Base-by-base conservation (phyloP, 2,329 filamentous ascomycete genomes). In the Aspergillus fumigatus region DNA sequence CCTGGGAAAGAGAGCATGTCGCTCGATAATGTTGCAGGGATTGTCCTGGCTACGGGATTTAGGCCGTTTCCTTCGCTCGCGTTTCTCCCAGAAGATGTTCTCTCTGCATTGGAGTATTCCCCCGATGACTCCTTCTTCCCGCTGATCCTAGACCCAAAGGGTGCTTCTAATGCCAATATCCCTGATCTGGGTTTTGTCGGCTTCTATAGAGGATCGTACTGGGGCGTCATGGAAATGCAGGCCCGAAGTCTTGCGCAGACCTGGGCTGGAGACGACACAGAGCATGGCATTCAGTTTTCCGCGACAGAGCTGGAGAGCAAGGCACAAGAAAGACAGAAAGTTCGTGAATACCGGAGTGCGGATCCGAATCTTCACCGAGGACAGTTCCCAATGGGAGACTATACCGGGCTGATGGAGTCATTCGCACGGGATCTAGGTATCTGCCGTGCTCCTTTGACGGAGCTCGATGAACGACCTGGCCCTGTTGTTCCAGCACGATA, bases 221-320 rank as follows among this genome's bases (percentile, higher is more conserved):
- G 90, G 90, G 88, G 88, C 1, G 85, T 92, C 0, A 91, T 93
- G 81, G 90, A 94, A 70, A 89, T 92, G 87, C 90, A 95, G 73
- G 87, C 90, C 2, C 82, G 88, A 1, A 81, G 89, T 59, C 75
- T 92, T 5, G 80, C 86, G 0, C 71, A 80, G 11, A 69, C 84
- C 10, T 92, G 89, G 88, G 72, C 66, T 6, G 50, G 17, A n/a
- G 17, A 32, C 3, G 40, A 57, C 9, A 9, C 52, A 1, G 21
- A 50, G 10, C n/a, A 53, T 7, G 41, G 50, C 3, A 32, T 26
- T 0, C 23, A 21, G 17, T 23, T 57, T 9, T 52, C 52, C n/a
- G 43, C 62, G 48, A 19, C 55, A 29, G n/a, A 59, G 45, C 47
- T 71, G 1, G 63, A 70, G 1, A 53, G 65, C 2, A 65, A 63